Base-by-base conservation (phyloP, 2,329 filamentous ascomycete genomes). In the Fusarium sp. region DNA sequence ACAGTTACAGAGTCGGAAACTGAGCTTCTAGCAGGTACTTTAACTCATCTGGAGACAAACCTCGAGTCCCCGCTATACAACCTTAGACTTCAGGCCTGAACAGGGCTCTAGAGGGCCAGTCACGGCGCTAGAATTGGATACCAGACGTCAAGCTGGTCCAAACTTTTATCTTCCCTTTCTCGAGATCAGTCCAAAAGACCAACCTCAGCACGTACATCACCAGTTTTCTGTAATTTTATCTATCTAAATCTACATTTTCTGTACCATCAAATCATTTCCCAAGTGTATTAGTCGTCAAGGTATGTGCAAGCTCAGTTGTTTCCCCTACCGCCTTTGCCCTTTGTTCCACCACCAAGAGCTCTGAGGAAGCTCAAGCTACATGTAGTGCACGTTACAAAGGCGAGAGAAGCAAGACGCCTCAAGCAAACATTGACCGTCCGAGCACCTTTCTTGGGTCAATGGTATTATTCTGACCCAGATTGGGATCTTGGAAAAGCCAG, bases 11-110 rank as follows among this genome's bases (percentile, higher is more conserved):
- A 54, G 20, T 33, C 46, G 62, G 42, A 47, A 42, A 41, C 11
- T 15, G 33, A 49, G 35, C 31, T 44, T 50, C 49, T 54, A 47
- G 31, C 33, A 44, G 57, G 36, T 11, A 45, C 29, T 31, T 35
- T 33, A 45, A 42, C 36, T 39, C 31, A 27, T 67, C 46, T 27
- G 22, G 42, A 50, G 11, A n/a, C 18, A 22, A 29, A 25, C 13
- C 29, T 55, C 20, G 20, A 25, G 63, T 62, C 55, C 59, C 68
- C 53, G 54, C 63, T 53, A 44, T 75, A 67, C 62, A 76, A 79
- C 80, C 78, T 81, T 76, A 81, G 74, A 80, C 75, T 77, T 81
- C 78, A 80, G 80, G 79, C 80, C 71, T 64, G 70, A 75, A 78
- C 63, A 56, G 59, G 62, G 31, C 41, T 46, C 56, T 73, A 75